phyloP scores from a whole-genome alignment of 2,329 filamentous ascomycete genomes.

The Zasmidium citrigriseum region DNA sequence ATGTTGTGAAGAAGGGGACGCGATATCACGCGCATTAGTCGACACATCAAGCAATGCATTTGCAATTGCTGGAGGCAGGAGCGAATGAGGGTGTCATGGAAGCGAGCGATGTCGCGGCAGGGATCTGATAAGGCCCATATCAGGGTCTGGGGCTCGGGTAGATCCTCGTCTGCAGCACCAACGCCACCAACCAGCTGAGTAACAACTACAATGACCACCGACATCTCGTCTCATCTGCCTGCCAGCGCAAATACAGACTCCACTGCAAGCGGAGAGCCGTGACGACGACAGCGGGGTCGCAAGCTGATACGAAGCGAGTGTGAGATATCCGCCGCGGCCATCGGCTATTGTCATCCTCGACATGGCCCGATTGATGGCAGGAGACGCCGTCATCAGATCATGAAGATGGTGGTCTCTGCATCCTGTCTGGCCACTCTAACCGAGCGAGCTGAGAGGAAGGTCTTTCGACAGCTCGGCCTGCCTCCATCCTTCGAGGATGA shows the following conservation, averaged over 20 bases:
- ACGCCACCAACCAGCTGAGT: neutral
- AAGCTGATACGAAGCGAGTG: too few relatives aligned
- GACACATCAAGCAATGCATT: neutral
- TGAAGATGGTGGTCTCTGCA: too few relatives aligned
- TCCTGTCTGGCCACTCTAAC: too few relatives aligned
- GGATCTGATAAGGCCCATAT: neutral
- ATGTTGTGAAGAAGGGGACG: neutral
- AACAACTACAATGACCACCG: neutral
- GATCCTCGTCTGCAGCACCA: neutral
- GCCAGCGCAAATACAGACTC: neutral
- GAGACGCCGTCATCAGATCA: too few relatives aligned
- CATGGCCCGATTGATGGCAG: too few relatives aligned
- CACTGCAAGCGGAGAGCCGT: neutral
- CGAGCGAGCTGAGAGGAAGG: too few relatives aligned
- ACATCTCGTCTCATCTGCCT: neutral
- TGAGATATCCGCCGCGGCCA: too few relatives aligned
- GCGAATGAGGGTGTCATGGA: neutral
- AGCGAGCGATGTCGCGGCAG: neutral
- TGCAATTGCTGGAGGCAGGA: neutral
- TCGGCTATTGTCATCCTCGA: too few relatives aligned
- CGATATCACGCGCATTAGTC: too few relatives aligned
- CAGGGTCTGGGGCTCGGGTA: neutral
- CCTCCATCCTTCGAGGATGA: too few relatives aligned
- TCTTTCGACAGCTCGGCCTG: too few relatives aligned
- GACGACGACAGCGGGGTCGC: too few relatives aligned